Conservation (phyloP, 2,329 filamentous ascomycete genomes). For the Sporothrix brasiliensis region DNA sequence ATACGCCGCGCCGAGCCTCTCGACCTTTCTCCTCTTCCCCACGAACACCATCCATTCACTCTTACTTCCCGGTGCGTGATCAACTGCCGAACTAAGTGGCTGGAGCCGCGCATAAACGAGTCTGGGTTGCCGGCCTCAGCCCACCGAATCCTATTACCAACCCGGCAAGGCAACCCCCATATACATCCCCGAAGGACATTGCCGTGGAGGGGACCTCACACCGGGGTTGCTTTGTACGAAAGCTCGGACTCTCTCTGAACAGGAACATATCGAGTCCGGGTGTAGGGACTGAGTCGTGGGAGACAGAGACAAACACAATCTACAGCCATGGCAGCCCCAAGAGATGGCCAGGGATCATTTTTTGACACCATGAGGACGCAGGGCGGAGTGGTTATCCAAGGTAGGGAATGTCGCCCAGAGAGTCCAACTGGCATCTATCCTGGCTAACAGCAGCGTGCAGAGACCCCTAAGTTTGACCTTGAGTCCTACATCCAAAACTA, state of each 20-base stretch:
- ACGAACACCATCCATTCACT: background rate
- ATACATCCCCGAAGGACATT: background rate
- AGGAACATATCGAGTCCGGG: background rate
- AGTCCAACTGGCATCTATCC: background rate
- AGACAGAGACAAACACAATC: constrained; percentile 38
- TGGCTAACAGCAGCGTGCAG: constrained; percentile 47
- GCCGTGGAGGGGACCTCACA: background rate
- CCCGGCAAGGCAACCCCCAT: background rate
- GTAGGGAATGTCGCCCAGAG: constrained; percentile 40
- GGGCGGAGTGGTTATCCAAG: constrained; percentile 53
- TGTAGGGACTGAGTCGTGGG: background rate
- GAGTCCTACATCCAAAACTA: constrained; percentile 92
- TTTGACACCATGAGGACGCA: constrained; percentile 53
- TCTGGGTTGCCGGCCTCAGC: background rate
- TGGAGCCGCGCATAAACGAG: background rate
- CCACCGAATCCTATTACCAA: background rate
- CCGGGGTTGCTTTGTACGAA: background rate
- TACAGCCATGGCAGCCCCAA: constrained; percentile 17
- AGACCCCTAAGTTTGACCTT: constrained; percentile 84
- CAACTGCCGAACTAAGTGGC: background rate
- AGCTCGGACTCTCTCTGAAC: background rate
- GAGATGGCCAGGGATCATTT: constrained; percentile 45
- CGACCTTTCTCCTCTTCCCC: no score
- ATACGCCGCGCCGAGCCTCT: background rate
- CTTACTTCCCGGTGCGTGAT: background rate